Evolutionary conservation across 176 grass and related monocot genomes (phyloP), one percentile per base, ranked within the genome.

Genomic region (Thalia dealbata): DNA sequence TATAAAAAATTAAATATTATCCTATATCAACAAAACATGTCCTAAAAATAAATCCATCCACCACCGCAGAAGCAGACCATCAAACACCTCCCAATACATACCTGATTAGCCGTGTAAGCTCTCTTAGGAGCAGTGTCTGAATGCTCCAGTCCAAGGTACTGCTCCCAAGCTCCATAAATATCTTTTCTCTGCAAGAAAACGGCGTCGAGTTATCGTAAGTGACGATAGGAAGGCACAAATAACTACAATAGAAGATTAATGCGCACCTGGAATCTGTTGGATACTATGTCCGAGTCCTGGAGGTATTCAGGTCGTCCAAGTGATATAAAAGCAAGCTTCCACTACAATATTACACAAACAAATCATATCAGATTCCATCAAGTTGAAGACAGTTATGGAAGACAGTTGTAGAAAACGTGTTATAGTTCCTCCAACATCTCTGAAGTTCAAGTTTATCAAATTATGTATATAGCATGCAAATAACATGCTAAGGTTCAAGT

Each of bases 131-230:
- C 75, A 52, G 76, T 79, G 69, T 83, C 86, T 19, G 83, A 75
- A 64, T 92, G 89, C 81, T 88, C 86, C 68, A 92, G 64, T 74
- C 89, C 89, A 63, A 92, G 81, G 64, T 64, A 85, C 26, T 88
- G 75, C 50, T 92, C 89, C 89, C 89, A 92, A 16, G 2, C 50
- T 68, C 89, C 89, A 75, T 92, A 92, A 82, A 92, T 23, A 74
- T 73, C 71, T 81, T 78, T 86, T 55, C 84, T 48, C 48, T 83
- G 43, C 69, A 73, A 67, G 56, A 69, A 74, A 74, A 70, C 51
- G 77, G 7, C 32, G 72, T 11, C 7, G 67, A 14, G 24, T 26
- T 52, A 29, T 38, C 3, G 32, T 38, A 38, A 1, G 32, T 38
- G 32, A 4, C 3, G 73, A 30, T 73, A 42, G 55, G 55, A 29